These are phyloP conservation scores for Coemansia interrupta DNA, from an alignment of 192 early-diverging fungal species.

Conservation along the genomic window DNA sequence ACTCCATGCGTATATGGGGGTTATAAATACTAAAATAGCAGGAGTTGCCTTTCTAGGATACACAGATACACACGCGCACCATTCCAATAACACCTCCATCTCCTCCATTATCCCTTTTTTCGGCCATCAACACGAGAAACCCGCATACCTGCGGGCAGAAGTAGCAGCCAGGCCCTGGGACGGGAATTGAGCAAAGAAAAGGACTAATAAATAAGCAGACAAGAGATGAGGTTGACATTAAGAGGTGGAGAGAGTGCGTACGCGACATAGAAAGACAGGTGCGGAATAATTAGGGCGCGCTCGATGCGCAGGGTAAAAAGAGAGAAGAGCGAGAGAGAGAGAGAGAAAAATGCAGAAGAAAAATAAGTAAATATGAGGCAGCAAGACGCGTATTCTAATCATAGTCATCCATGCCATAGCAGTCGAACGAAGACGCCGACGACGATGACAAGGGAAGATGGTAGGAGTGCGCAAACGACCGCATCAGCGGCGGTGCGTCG, in stretches of 20 bases:
- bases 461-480: constrained; percentile 28
- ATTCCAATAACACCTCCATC: too few species aligned
- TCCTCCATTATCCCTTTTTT: too few species aligned
- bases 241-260: constrained; percentile 2
- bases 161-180: too few species aligned
- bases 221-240: constrained; percentile 5
- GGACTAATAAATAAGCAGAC: not conserved
- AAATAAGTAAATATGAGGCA: not conserved
- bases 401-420: constrained; percentile 42
- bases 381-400: constrained; percentile 6
- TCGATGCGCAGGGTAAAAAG: not conserved
- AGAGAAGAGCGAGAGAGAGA: not conserved
- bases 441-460: constrained; percentile 20
- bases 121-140: too few species aligned
- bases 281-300: not conserved
- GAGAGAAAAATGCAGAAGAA: constrained; percentile 2
- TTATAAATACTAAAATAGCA: too few species aligned
- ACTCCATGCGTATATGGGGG: too few species aligned
- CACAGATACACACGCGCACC: too few species aligned
- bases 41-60: too few species aligned
- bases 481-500: constrained; percentile 23
- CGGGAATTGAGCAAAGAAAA: not conserved
- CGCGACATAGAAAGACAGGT: not conserved
- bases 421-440: constrained; percentile 19
- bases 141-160: too few species aligned